Base-by-base conservation (phyloP, 768 basidiomycete genomes). In the Gloeopeniophorella convolvens region DNA sequence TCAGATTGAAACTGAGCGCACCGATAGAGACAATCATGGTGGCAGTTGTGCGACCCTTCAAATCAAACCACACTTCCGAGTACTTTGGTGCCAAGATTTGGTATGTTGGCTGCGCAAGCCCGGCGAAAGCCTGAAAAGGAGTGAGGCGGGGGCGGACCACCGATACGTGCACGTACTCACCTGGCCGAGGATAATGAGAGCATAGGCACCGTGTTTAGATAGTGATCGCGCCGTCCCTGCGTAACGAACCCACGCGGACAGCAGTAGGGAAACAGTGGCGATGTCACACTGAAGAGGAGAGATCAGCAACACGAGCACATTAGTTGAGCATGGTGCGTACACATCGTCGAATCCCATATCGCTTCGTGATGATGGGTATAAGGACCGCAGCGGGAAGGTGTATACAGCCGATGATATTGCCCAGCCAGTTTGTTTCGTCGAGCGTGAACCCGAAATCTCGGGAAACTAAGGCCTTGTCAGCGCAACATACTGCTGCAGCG, bases 31-130 rank as follows among this genome's bases (percentile, higher is more conserved):
- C 68, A 31, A 75, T 39, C 77, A 78, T 78, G n/a, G 78, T 92
- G 11, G 86, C 86, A 0, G 89, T 90, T 2, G 85, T 89, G 34
- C 89, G 74, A 12, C 83, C 80, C 51, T 76, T 70, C 40, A 89
- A 66, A 53, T 85, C 80, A 59, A 92, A 92, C 89, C 89, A 92
- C 27, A 68, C 77, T 62, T 92, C 85, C 0, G 89, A 89, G 65
- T 84, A 92, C 45, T 78, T 82, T 1, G 89, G 86, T 5, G 84
- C 85, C 8, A 90, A 67, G 21, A 91, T 76, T 66, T 88, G 87
- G 64, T 79, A 90, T 12, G 82, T 69, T 3, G 88, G 80, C 60
- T 88, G 84, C 2, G 85, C 70, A 39, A 87, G 64, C 1, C 77
- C 78, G 6, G 77, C 72, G 33, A 89, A 72, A 13, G 82, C 57